Evolutionary conservation across 768 basidiomycete species (phyloP), one percentile per base, ranked within the genome.

Genomic region (Austroboletus eburneus): DNA sequence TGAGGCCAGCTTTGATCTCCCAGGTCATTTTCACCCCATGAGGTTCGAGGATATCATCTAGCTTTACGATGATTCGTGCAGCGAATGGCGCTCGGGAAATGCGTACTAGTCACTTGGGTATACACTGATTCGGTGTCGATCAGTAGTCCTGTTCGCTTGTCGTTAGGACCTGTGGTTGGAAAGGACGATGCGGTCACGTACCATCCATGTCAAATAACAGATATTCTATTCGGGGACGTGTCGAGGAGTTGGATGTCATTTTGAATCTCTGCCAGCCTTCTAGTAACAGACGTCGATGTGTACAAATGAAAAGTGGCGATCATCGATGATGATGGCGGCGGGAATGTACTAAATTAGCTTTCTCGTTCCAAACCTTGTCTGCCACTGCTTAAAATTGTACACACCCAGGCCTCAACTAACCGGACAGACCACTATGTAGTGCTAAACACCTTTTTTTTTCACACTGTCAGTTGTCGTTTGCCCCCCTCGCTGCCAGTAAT

Each of bases 1-100:
- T 92, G 47, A 86, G 78, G 0, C 84, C 86, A n/a, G 86, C 82
- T 60, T 91, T 91, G 47, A 91, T 88, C 46, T 87, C 83, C 88
- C 88, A 91, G 3, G 86, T 87, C 84, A 92, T 87, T 51, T 78
- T 68, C 50, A 80, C 82, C 22, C 87, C 88, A 57, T 85, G 83
- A 10, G 71, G 73, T 16, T 72, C 78, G 17, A 94, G 78, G 42
- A 91, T 83, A 22, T 79, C 74, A 68, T 91, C 88, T 86, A 56
- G 39, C 39, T 47, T 34, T 8, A 38, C 39, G 36, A 29, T 50
- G 29, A 39, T 23, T 40, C 44, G 22, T 37, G 34, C 22, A 23
- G 21, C n/a, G 18, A 16, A 34, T 14, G 35, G 17, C 3, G 16
- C 2, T 29, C 16, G 17, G 24, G 33, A 14, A 22, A 25, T 33